Evolutionary conservation across 768 basidiomycete species (phyloP), one percentile per base, ranked within the genome.

Genomic region (Mycena venus): DNA sequence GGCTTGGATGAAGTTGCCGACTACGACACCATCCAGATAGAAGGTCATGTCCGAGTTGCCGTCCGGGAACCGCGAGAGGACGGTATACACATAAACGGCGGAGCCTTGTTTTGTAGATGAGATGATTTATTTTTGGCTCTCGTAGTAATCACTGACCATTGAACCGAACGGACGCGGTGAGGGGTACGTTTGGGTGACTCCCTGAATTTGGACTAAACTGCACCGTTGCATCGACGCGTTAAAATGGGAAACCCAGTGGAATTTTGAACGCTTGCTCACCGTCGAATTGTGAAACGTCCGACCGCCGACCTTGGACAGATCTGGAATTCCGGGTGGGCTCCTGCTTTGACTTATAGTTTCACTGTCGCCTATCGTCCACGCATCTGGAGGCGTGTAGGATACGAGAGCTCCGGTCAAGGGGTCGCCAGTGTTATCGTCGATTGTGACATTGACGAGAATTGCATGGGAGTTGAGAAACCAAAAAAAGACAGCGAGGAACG

Each of bases 51-150:
- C 79, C 0, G 82, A 74, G 68, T 82, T 67, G 21, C 79, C 85
- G 61, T 77, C 74, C 21, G 81, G 83, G 23, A 80, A 78, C 51
- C 80, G 78, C 0, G 86, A 78, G 15, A 85, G 73, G 29, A 83
- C 81, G 70, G 86, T 86, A 72, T 80, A 87, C 3, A 88, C 84
- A 76, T 88, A 88, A 17, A 89, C 77, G 0, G 87, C 86, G n/a
- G 85, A 82, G 9, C 87, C 87, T n/a, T n/a, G n/a, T n/a, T n/a
- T n/a, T 88, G 36, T 23, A 71, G 4, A 42, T 36, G n/a, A 71
- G 14, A 47, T 49, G 55, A 70, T 61, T 61, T 51, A 60, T n/a
- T 40, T 34, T 7, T 3, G 23, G 19, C 12, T 34, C 31, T 14
- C 15, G 27, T 56, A 53, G 40, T 32, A 15, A 34, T 36, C 31